Percentiles rank a stretch among this genome's conserved stretches.
Conservation (phyloP, 768 basidiomycete genomes). For the Serendipita sp. region DNA sequence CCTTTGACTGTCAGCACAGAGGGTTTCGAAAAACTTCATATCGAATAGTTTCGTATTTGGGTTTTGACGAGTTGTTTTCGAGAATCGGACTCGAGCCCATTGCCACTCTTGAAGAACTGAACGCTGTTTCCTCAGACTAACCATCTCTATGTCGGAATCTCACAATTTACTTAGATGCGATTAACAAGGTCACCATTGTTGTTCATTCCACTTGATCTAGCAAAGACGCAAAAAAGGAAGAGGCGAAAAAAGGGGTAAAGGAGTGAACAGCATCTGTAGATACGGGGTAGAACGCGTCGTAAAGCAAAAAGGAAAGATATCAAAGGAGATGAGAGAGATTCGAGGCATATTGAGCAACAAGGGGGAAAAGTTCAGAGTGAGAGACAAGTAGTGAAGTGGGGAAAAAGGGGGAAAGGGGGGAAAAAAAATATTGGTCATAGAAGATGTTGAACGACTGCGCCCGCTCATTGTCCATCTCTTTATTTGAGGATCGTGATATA, state of each 20-base stretch:
- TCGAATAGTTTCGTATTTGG: no score
- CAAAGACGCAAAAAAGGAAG: slow-evolving; percentile 1
- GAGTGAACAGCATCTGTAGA: slow-evolving; percentile 2
- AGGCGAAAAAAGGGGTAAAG: not conserved
- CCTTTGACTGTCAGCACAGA: no score
- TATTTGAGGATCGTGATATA: not conserved
- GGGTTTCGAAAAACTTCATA: no score
- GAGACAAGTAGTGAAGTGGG: not conserved
- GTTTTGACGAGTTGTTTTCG: no score
- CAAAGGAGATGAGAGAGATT: not conserved
- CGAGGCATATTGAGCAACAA: not conserved
- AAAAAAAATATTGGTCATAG: not conserved
- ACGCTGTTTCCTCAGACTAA: no score
- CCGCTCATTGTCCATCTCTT: slow-evolving; percentile 6
- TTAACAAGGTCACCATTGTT: not conserved
- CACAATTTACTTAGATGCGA: no score
- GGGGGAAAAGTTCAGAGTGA: not conserved
- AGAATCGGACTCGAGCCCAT: no score
- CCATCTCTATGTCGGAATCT: no score
- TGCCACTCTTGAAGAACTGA: no score
- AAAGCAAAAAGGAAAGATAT: not conserved
- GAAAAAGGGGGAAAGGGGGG: not conserved
- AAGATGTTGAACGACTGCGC: slow-evolving; percentile 4
- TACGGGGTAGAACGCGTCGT: slow-evolving; percentile 1
- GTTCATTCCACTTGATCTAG: slow-evolving; percentile 6